Percentiles rank a stretch among this genome's conserved stretches.
Conservation (phyloP, 1,284 basidiomycete species). For the Neonothopanus nambi region DNA sequence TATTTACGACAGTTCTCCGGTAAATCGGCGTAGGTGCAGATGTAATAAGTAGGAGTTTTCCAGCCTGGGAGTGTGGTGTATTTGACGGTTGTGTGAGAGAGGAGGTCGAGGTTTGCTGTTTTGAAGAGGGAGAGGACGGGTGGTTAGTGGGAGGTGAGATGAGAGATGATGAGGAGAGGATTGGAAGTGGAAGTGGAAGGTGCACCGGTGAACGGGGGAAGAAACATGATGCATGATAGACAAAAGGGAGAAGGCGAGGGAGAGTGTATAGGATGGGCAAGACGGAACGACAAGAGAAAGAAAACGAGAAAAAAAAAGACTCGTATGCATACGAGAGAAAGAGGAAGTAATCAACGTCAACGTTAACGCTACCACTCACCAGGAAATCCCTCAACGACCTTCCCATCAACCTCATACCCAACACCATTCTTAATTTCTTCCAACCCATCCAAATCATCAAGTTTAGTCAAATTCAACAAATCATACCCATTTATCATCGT, state of each 20-base stretch:
- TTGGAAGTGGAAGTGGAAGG: too few relatives aligned
- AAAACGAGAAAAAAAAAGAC: too few relatives aligned
- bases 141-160: too few relatives aligned
- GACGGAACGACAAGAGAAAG: background rate
- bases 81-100: constrained; percentile 82
- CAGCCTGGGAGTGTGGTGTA: constrained; percentile 95
- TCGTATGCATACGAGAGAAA: too few relatives aligned
- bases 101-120: constrained; percentile 66
- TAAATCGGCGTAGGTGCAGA: constrained; percentile 73
- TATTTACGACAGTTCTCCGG: constrained; percentile 89
- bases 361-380: constrained; percentile 67
- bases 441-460: constrained; percentile 89
- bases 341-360: too few relatives aligned
- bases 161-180: too few relatives aligned
- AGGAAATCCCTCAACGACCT: constrained; percentile 86
- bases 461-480: constrained; percentile 91
- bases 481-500: constrained; percentile 96
- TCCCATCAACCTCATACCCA: constrained; percentile 78
- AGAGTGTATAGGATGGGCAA: constrained; percentile 10
- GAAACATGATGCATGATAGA: too few relatives aligned
- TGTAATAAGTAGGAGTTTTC: constrained; percentile 77
- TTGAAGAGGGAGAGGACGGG: too few relatives aligned
- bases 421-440: constrained; percentile 89
- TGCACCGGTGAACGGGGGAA: too few relatives aligned
- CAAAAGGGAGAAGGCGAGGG: too few relatives aligned